Evolutionary conservation across 1,284 basidiomycete genomes (phyloP).

Genomic region (Ustilago shanxiensis): DNA sequence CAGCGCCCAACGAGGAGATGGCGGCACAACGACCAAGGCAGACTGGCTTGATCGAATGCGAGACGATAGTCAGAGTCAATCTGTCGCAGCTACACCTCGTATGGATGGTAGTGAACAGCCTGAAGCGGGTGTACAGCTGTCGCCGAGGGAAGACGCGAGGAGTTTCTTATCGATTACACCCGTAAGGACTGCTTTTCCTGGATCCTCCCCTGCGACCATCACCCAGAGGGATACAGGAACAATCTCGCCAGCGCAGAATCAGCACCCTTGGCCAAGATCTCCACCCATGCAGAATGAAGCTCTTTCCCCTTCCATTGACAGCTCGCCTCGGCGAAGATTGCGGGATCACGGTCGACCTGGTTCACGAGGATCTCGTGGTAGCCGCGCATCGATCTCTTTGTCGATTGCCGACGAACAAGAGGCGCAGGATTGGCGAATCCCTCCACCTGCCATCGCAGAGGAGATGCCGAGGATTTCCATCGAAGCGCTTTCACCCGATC

Average conservation of each 20-base stretch:
- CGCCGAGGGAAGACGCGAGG: conserved; percentile 15
- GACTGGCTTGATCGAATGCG: conserved; percentile 45
- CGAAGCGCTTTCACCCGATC: conserved; percentile 7
- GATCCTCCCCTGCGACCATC: neutral
- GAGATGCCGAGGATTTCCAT: conserved; percentile 35
- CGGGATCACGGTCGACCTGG: conserved; percentile 17
- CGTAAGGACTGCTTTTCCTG: conserved; percentile 16
- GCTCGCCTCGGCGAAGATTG: conserved; percentile 25
- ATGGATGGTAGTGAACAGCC: conserved; percentile 10
- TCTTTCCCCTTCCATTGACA: conserved; percentile 25
- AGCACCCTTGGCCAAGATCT: conserved; percentile 32
- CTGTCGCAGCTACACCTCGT: conserved; percentile 4
- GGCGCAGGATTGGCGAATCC: conserved; percentile 22
- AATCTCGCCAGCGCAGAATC: neutral
- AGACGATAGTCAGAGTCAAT: conserved; percentile 23
- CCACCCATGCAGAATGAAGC: conserved; percentile 23
- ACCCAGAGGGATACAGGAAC: neutral
- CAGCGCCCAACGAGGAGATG: conserved; percentile 10
- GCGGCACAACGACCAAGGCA: conserved; percentile 8
- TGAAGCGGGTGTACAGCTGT: conserved; percentile 7
- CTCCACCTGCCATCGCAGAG: conserved; percentile 27
- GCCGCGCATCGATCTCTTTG: conserved; percentile 38
- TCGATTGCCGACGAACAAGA: conserved; percentile 50
- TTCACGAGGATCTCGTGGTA: conserved; percentile 29
- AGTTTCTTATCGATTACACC: conserved; percentile 47